Base-by-base conservation (phyloP, 352 stramenopile species). In the Phytophthora pini region DNA sequence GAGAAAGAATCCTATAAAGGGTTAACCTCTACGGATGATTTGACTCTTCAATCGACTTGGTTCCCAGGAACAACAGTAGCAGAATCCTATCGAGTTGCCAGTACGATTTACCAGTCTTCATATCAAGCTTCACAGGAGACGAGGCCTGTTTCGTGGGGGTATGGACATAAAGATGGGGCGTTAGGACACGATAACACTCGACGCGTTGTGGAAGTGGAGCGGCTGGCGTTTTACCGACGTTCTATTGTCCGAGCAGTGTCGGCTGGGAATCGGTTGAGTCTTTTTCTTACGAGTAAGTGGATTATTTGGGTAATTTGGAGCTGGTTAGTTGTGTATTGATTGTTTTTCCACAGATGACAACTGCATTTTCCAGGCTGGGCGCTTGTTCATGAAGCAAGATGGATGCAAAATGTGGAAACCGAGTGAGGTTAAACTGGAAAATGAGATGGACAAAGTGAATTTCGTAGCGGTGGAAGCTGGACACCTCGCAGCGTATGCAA, bases 331-430 rank as follows among this genome's bases (percentile, higher is more conserved):
- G 15, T 34, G 11, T n/a, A 40, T 24, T 56, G 10, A 38, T 60
- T 36, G 7, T 44, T 68, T 45, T 13, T 46, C 4, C 47, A 31
- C 54, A 74, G 74, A 80, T 36, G 50, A 66, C 5, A 77, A 74
- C 5, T 36, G 57, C 2, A 68, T 94, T 41, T 78, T 77, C 27
- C 72, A 90, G 46, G 74, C 72, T 22, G 85, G 85, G 5, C 67
- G 81, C 1, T 72, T 90, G 24, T 88, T 77, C 53, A 55, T 79
- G 15, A 72, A 73, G 9, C 81, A 90, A 53, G 79, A 89, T 43
- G 83, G 83, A 1, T 72, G 68, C 6, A 64, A 59, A 3, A 92
- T 90, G 83, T 88, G 74, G 77, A 59, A 64, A 26, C 76, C 79
- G 6, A 52, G 56, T 11, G 66, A 80, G n/a, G 26, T 91, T 6